Percentiles rank a stretch among this genome's conserved stretches.
Evolutionary conservation across 2,329 filamentous ascomycete species (phyloP).

Genomic region (Beauveria rudraprayagi): DNA sequence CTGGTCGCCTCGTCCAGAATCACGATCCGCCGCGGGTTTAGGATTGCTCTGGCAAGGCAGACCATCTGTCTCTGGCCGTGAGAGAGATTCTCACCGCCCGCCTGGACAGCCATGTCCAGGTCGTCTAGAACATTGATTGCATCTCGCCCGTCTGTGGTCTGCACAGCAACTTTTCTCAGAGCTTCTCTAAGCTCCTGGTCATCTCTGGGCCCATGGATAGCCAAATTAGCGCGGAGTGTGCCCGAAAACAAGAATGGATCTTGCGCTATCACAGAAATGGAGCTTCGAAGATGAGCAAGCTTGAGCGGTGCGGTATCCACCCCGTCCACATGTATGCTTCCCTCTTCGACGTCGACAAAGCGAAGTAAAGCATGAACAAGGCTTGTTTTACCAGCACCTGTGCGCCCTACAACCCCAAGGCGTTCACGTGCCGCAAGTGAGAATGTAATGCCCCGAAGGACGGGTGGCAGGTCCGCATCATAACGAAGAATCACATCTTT

Average conservation of each 20-base stretch:
- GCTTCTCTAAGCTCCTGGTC: not conserved
- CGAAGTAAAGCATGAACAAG: slow-evolving; percentile 6
- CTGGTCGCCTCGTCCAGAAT: slow-evolving; percentile 14
- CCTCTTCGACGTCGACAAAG: not conserved
- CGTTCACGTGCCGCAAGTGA: slow-evolving; percentile 2
- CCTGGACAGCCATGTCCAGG: not conserved
- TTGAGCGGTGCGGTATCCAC: slow-evolving; percentile 2
- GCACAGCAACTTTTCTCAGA: not conserved
- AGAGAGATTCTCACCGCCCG: slow-evolving; percentile 7
- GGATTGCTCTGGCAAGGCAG: slow-evolving; percentile 10
- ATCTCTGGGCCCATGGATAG: not conserved
- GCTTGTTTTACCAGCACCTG: slow-evolving; percentile 11
- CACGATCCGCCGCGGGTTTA: slow-evolving; percentile 4
- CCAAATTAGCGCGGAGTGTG: slow-evolving; percentile 7
- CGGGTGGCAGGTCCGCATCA: not conserved
- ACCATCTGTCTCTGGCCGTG: slow-evolving; percentile 12
- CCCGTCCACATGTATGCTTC: slow-evolving; percentile 6
- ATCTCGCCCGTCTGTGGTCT: not conserved
- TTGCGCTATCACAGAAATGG: slow-evolving; percentile 9
- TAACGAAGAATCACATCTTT: not conserved
- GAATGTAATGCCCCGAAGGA: not conserved
- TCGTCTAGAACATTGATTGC: not conserved
- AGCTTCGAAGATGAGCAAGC: not conserved
- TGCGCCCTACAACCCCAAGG: slow-evolving; percentile 12
- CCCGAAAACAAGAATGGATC: slow-evolving; percentile 12